Evolutionary conservation across 257 asterid genomes (phyloP).

Genomic region (Striga asiatica): DNA sequence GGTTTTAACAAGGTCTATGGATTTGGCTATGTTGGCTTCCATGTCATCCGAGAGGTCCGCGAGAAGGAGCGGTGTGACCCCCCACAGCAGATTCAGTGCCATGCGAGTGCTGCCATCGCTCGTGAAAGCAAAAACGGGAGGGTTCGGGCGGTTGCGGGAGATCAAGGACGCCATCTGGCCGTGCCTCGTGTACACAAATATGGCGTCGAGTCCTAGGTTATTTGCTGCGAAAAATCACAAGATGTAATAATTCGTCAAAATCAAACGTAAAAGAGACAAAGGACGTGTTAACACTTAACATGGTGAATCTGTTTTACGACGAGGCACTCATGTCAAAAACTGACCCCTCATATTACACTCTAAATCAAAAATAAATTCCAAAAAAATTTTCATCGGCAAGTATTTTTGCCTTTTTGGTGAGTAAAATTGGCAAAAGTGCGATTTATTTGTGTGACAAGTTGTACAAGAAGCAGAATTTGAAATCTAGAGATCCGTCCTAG

Average conservation of each 20-base stretch:
- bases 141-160: slow-evolving; percentile 65
- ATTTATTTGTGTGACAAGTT: too few relatives aligned
- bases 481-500: too few relatives aligned
- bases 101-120: slow-evolving; percentile 48
- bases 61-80: slow-evolving; percentile 54
- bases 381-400: too few relatives aligned
- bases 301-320: too few relatives aligned
- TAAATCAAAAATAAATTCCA: too few relatives aligned
- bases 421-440: too few relatives aligned
- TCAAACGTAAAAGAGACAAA: neutral
- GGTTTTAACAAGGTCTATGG: slow-evolving; percentile 44
- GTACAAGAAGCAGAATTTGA: too few relatives aligned
- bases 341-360: too few relatives aligned
- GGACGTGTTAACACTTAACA: too few relatives aligned
- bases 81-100: slow-evolving; percentile 77
- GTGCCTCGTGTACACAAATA: slow-evolving; percentile 66
- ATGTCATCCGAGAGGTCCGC: slow-evolving; percentile 62
- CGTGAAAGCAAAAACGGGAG: slow-evolving; percentile 77
- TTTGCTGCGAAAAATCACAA: slow-evolving; percentile 44
- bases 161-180: slow-evolving; percentile 80
- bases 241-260: neutral
- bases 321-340: too few relatives aligned
- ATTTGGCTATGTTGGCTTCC: slow-evolving; percentile 43
- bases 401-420: too few relatives aligned
- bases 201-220: slow-evolving; percentile 63